phyloP scores from a whole-genome alignment of 2,329 filamentous ascomycete genomes.

The Penicillium hordei region DNA sequence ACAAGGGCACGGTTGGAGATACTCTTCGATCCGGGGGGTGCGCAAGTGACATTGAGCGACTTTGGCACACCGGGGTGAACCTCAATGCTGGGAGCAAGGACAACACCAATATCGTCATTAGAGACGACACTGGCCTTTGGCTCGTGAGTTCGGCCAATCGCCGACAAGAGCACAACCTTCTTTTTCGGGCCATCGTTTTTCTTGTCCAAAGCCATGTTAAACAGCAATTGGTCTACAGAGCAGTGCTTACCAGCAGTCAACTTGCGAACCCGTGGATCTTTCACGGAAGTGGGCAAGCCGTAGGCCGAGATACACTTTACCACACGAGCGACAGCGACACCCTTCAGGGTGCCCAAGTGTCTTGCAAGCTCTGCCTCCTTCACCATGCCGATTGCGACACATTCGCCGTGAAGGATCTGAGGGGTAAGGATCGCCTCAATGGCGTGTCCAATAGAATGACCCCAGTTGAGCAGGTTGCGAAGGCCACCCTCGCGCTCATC shows the following conservation, averaged over 20 bases:
- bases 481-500: constrained; percentile 94
- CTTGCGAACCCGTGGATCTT: constrained; percentile 78
- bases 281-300: constrained; percentile 78
- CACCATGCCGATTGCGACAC: constrained; percentile 96
- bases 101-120: constrained; percentile 77
- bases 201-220: constrained; percentile 97
- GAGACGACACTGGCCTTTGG: constrained; percentile 84
- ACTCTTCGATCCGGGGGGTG: constrained; percentile 93
- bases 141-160: constrained; percentile 85
- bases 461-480: constrained; percentile 93
- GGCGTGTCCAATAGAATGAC: constrained; percentile 95
- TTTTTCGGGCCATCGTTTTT: constrained; percentile 96
- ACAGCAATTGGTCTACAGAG: constrained; percentile 77
- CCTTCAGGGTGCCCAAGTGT: constrained; percentile 79
- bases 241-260: constrained; percentile 85
- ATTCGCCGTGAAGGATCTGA: constrained; percentile 92
- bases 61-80: constrained; percentile 71
- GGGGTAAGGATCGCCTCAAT: constrained; percentile 94
- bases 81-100: constrained; percentile 75
- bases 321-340: constrained; percentile 83
- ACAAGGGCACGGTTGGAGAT: constrained; percentile 94
- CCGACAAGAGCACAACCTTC: constrained; percentile 89
- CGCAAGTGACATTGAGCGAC: constrained; percentile 69
- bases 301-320: constrained; percentile 95
- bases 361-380: constrained; percentile 94